Conservation (phyloP, 495 filamentous ascomycete species). For the Alectoria sarmentosa region DNA sequence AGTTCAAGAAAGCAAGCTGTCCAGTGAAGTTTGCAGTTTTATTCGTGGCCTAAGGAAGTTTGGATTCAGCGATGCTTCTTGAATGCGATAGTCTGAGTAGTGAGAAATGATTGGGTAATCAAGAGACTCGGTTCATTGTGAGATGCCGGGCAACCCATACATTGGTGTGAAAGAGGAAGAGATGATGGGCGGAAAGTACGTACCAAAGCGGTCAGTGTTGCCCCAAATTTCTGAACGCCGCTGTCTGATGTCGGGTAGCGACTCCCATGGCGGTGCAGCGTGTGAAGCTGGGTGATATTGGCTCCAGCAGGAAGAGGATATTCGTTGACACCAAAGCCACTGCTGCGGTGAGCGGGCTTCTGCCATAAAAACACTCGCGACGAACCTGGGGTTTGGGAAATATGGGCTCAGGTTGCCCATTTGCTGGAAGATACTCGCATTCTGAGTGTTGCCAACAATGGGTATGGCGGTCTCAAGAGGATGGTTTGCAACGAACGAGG, state of each 20-base stretch:
- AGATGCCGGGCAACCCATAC: background rate
- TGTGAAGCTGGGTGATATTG: constrained; percentile 49
- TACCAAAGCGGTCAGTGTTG: constrained; percentile 25
- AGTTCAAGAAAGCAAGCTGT: constrained; percentile 44
- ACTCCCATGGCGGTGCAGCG: constrained; percentile 39
- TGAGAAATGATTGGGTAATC: too few relatives aligned
- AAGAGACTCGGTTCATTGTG: background rate
- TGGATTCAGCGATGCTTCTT: background rate
- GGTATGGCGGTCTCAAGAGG: constrained; percentile 53
- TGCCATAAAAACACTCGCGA: background rate
- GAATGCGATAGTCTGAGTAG: background rate
- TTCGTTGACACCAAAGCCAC: constrained; percentile 50
- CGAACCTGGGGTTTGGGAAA: constrained; percentile 23
- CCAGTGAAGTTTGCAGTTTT: constrained; percentile 38
- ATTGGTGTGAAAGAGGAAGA: background rate
- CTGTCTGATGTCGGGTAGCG: constrained; percentile 36
- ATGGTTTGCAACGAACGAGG: constrained; percentile 46
- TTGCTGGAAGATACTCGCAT: constrained; percentile 48
- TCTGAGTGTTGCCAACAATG: constrained; percentile 40
- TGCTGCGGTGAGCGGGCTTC: background rate
- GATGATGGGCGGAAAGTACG: background rate
- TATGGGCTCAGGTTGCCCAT: constrained; percentile 43
- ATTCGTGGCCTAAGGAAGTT: constrained; percentile 7
- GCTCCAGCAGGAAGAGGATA: constrained; percentile 47
- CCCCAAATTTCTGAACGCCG: constrained; percentile 30